Base-by-base conservation (phyloP, 768 basidiomycete species). In the Tremella yokohamensis region DNA sequence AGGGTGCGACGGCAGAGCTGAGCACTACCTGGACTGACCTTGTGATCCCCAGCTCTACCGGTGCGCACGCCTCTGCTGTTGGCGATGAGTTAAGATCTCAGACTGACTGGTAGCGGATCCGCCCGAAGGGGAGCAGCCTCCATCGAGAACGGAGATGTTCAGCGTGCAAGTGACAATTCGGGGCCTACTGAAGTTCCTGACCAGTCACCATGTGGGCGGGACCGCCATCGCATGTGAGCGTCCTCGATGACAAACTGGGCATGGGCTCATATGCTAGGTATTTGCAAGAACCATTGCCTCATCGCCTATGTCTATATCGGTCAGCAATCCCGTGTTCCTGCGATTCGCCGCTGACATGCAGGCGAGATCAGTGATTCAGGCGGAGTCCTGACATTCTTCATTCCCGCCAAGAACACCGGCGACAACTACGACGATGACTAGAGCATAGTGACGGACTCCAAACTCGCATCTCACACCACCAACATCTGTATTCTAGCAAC, bases 281-380 rank as follows among this genome's bases (percentile, higher is more conserved):
- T 76, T 39, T 76, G 73, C 45, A 65, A 72, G 56, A 59, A 64
- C 20, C 72, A 73, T 50, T 75, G 75, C 52, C 34, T 76, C 51
- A 76, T 76, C 19, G 73, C 72, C 6, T 76, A 76, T 54, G 69
- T 76, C 8, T 76, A 76, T 45, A 76, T 76, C 42, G 75, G 75
- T 74, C 18, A 56, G 74, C 61, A 12, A 13, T 12, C 45, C 11
- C 29, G 29, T 11, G 16, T 48, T 11, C 48, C 8, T 6, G 7
- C 25, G 24, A 16, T 15, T n/a, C 16, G 16, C 11, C 49, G 49
- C 56, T 59, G 57, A 65, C 42, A 12, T n/a, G 3, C 45, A 76
- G 75, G 75, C 26, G 72, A 66, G 29, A 61, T 73, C 15, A 62
- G 64, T 40, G 68, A 74, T 34, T 62, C 70, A 2, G 75, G 72